Percentiles rank a stretch among this genome's conserved stretches.
phyloP scores from a whole-genome alignment of 2,329 filamentous ascomycete species.

The Fusarium foetens region DNA sequence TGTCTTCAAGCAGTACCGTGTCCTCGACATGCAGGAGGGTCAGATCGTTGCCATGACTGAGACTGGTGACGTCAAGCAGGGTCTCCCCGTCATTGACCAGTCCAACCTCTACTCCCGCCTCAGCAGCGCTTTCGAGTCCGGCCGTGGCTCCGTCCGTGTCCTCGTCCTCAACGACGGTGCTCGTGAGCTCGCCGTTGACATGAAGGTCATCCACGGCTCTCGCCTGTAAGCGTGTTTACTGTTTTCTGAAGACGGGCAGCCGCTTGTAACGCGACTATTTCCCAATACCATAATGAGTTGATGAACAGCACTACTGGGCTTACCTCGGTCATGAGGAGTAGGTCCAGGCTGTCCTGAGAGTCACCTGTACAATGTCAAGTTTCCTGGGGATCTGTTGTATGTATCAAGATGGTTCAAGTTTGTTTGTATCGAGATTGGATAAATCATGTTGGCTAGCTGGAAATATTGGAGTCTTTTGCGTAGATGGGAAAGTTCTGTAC shows the following conservation, averaged over 20 bases:
- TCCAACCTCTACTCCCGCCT: conserved; percentile 87
- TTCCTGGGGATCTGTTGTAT: conserved; percentile 35
- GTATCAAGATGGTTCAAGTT: conserved; percentile 44
- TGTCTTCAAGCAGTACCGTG: conserved; percentile 99
- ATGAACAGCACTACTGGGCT: conserved; percentile 27
- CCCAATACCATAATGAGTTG: conserved; percentile 30
- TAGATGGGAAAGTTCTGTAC: conserved; percentile 58
- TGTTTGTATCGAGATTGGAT: conserved; percentile 47
- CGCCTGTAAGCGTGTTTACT: conserved; percentile 62
- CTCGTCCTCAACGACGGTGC: conserved; percentile 95
- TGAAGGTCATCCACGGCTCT: conserved; percentile 94
- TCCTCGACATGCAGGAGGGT: conserved; percentile 93
- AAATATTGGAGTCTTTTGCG: conserved; percentile 52
- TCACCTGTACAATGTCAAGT: conserved; percentile 39
- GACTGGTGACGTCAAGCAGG: conserved; percentile 98
- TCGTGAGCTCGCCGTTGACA: conserved; percentile 95
- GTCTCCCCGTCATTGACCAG: conserved; percentile 92
- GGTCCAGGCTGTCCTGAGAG: conserved; percentile 18
- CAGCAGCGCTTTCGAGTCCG: conserved; percentile 84
- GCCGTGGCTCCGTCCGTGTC: conserved; percentile 92
- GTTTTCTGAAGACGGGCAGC: conserved; percentile 32
- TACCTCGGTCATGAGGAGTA: conserved; percentile 25
- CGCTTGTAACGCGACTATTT: conserved; percentile 41
- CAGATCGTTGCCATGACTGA: conserved; percentile 97
- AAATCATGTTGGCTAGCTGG: conserved; percentile 48